These are phyloP conservation scores for Verticillium dahliae DNA, from an alignment of 2,329 filamentous ascomycete species.

Conservation along the genomic window DNA sequence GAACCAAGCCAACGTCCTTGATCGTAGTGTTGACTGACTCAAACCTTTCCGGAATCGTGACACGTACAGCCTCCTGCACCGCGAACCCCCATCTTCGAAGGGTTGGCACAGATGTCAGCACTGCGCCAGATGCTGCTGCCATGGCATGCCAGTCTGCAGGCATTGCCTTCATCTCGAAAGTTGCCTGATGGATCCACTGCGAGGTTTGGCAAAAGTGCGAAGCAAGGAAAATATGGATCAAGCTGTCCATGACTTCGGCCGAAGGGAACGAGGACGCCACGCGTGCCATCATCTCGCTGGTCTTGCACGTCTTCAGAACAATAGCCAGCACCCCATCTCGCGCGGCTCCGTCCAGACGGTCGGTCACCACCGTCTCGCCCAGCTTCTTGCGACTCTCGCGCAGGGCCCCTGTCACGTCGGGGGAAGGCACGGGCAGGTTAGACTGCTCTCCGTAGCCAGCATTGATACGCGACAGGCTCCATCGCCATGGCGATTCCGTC, in stretches of 20 bases:
- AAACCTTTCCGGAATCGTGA: constrained; percentile 26
- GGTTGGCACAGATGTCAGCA: constrained; percentile 48
- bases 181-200: constrained; percentile 55
- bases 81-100: constrained; percentile 56
- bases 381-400: constrained; percentile 28
- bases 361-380: constrained; percentile 29
- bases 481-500: constrained; percentile 45
- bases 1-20: constrained; percentile 39
- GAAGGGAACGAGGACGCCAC: constrained; percentile 58
- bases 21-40: constrained; percentile 42
- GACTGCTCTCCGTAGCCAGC: constrained; percentile 35
- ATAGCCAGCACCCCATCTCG: constrained; percentile 60
- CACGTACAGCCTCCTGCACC: constrained; percentile 43
- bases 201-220: constrained; percentile 50
- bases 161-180: constrained; percentile 47
- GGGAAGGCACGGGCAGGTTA: constrained; percentile 35
- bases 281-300: constrained; percentile 38
- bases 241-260: constrained; percentile 51
- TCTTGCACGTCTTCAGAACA: constrained; percentile 52
- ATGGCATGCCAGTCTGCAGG: constrained; percentile 53
- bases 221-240: constrained; percentile 55
- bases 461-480: constrained; percentile 37
- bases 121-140: constrained; percentile 55
- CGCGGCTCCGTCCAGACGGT: constrained; percentile 37
- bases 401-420: constrained; percentile 30